These are phyloP conservation scores for Saprolegnia diclina DNA, from an alignment of 352 stramenopile genomes.

Conservation along the genomic window DNA sequence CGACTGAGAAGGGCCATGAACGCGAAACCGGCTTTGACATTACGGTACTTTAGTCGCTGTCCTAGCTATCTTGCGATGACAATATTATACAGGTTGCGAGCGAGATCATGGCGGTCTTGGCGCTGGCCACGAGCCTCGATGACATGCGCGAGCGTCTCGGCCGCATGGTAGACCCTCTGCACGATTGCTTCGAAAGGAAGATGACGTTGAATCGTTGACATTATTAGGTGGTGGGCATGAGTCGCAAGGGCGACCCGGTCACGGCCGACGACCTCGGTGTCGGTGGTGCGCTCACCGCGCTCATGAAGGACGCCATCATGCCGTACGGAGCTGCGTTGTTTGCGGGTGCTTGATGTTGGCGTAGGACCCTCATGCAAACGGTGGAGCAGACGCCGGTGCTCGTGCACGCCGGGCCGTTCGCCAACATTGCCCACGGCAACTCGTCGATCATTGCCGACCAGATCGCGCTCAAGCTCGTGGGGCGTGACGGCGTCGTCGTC, in stretches of 20 bases:
- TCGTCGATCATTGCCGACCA: constrained; percentile 97
- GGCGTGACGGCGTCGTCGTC: constrained; percentile 92
- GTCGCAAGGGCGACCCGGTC: constrained; percentile 76
- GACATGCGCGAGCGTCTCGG: constrained; percentile 94
- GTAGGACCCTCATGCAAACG: constrained; percentile 96
- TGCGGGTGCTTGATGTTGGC: constrained; percentile 40
- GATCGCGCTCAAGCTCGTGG: constrained; percentile 91
- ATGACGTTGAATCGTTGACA: background rate
- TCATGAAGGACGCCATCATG: constrained; percentile 98
- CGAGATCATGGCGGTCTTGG: constrained; percentile 98
- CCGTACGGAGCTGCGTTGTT: constrained; percentile 36
- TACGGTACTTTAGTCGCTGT: constrained; percentile 11
- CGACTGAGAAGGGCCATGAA: constrained; percentile 86
- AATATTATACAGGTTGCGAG: constrained; percentile 82
- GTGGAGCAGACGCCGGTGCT: constrained; percentile 94
- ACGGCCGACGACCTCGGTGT: constrained; percentile 97
- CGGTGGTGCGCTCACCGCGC: constrained; percentile 92
- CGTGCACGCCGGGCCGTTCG: constrained; percentile 98
- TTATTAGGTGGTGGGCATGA: constrained; percentile 71
- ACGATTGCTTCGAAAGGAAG: background rate
- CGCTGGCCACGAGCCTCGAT: constrained; percentile 89
- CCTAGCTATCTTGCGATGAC: background rate
- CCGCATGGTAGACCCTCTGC: constrained; percentile 68
- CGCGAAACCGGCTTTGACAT: constrained; percentile 78
- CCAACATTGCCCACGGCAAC: constrained; percentile 97